Conservation (phyloP, 2,329 filamentous ascomycete genomes). For the Thyridium curvatum region DNA sequence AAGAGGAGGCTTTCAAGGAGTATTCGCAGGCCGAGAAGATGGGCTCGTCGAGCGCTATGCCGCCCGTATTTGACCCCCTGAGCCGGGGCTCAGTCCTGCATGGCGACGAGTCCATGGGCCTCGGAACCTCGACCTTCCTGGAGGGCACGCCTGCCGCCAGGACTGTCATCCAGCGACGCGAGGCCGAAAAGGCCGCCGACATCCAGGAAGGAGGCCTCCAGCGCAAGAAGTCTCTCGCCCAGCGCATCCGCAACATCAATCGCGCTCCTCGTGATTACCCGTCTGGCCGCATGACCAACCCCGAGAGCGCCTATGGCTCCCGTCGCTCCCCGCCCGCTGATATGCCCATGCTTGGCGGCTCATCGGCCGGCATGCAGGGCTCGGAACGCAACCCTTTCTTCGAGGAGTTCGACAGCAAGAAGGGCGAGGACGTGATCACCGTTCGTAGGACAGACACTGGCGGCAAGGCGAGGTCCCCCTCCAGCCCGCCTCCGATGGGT, state of each 20-base stretch:
- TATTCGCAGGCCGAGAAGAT: slow-evolving; percentile 43
- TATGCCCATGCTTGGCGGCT: slow-evolving; percentile 20
- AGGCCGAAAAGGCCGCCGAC: slow-evolving; percentile 61
- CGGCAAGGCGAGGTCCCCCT: slow-evolving; percentile 37
- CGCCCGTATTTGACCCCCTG: slow-evolving; percentile 59
- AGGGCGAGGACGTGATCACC: slow-evolving; percentile 43
- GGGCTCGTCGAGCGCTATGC: slow-evolving; percentile 29
- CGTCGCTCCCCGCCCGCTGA: slow-evolving; percentile 31
- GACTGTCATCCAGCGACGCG: slow-evolving; percentile 68
- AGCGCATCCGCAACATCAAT: slow-evolving; percentile 82
- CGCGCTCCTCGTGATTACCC: slow-evolving; percentile 52
- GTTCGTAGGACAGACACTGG: slow-evolving; percentile 31
- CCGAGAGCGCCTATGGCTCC: slow-evolving; percentile 39
- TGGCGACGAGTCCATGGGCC: slow-evolving; percentile 73
- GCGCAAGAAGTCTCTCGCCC: slow-evolving; percentile 91
- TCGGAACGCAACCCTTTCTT: slow-evolving; percentile 73
- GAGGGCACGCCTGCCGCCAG: slow-evolving; percentile 87
- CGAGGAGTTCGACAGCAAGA: slow-evolving; percentile 64
- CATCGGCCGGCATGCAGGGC: slow-evolving; percentile 20
- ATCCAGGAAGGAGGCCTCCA: slow-evolving; percentile 54
- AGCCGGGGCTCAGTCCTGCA: slow-evolving; percentile 67
- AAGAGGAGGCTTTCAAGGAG: slow-evolving; percentile 82
- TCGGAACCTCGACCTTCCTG: slow-evolving; percentile 92
- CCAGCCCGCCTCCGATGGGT: slow-evolving; percentile 48
- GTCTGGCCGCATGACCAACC: slow-evolving; percentile 52